Conservation (phyloP, 208 protist genomes). For the Crithidia thermophila region DNA sequence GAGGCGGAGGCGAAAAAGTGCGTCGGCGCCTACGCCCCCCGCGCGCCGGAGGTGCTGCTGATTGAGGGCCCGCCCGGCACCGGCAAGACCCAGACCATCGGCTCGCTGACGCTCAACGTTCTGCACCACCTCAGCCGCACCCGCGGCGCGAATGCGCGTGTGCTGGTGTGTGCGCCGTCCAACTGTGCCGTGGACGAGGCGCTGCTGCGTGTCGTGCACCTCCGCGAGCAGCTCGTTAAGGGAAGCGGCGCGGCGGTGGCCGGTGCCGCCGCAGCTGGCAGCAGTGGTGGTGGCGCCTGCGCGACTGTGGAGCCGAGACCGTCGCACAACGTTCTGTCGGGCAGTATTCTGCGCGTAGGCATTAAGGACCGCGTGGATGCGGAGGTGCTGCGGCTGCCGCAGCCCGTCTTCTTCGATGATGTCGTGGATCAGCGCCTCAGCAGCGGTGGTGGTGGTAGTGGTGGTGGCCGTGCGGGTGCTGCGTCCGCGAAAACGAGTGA, state of each 20-base stretch:
- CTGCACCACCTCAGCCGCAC: constrained; percentile 48
- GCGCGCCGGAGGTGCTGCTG: constrained; percentile 57
- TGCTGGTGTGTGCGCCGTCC: constrained; percentile 85
- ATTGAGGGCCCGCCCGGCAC: constrained; percentile 91
- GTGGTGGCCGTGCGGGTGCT: not conserved
- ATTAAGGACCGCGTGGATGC: constrained; percentile 63
- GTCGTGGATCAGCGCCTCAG: constrained; percentile 18
- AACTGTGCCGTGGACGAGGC: constrained; percentile 90
- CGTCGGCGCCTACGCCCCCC: not conserved
- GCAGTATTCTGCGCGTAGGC: constrained; percentile 63
- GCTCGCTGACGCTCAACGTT: constrained; percentile 64
- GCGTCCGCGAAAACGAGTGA: not conserved
- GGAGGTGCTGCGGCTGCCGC: constrained; percentile 46
- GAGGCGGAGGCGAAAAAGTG: constrained; percentile 6
- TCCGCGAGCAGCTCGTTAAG: constrained; percentile 32
- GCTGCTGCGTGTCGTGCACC: constrained; percentile 62
- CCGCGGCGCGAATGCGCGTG: constrained; percentile 14
- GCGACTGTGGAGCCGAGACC: not conserved
- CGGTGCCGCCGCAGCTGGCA: too few relatives aligned
- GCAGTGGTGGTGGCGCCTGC: too few relatives aligned
- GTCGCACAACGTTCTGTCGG: constrained; percentile 6
- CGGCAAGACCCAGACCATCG: constrained; percentile 92
- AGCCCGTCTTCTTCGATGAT: constrained; percentile 79
- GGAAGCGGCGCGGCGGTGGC: not conserved
- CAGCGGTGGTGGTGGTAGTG: not conserved